These are phyloP conservation scores for Brassica rapa DNA, from an alignment of 345 rosid species.

Conservation along the genomic window DNA sequence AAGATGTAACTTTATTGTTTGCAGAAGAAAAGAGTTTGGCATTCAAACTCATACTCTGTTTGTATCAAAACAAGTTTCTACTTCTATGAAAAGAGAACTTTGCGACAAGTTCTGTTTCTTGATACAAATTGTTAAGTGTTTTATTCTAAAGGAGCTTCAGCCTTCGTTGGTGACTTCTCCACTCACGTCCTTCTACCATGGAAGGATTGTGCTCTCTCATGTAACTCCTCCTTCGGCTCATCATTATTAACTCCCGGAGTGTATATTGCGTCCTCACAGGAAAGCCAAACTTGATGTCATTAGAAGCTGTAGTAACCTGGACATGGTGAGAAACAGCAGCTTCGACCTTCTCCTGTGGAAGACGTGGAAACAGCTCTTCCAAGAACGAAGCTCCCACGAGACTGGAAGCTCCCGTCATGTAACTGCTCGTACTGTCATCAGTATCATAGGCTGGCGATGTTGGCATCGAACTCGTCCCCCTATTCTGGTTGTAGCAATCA, in stretches of 20 bases:
- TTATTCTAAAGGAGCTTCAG: constrained; percentile 49
- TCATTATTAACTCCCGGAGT: constrained; percentile 83
- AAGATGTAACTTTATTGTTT: neutral
- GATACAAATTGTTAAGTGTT: neutral
- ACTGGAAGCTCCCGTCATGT: constrained; percentile 61
- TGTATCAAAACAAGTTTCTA: constrained; percentile 26
- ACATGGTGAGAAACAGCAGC: constrained; percentile 22
- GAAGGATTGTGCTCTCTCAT: constrained; percentile 54
- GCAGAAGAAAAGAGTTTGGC: constrained; percentile 19
- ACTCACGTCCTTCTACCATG: constrained; percentile 63
- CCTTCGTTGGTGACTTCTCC: constrained; percentile 53
- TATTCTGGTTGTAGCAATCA: neutral
- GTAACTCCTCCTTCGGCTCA: constrained; percentile 74
- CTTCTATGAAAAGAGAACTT: constrained; percentile 21
- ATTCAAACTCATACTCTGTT: constrained; percentile 6
- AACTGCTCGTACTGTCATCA: constrained; percentile 67
- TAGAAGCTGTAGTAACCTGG: constrained; percentile 29
- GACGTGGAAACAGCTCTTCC: constrained; percentile 81
- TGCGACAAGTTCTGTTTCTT: neutral
- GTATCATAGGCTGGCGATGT: constrained; percentile 62
- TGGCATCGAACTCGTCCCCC: constrained; percentile 33
- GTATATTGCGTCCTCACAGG: constrained; percentile 56
- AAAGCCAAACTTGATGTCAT: constrained; percentile 27
- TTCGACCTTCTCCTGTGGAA: constrained; percentile 48
- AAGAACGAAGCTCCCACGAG: constrained; percentile 66